Evolutionary conservation across 257 asterid genomes (phyloP), one percentile per base, ranked within the genome.

Genomic region (Jaltomata sinuosa): DNA sequence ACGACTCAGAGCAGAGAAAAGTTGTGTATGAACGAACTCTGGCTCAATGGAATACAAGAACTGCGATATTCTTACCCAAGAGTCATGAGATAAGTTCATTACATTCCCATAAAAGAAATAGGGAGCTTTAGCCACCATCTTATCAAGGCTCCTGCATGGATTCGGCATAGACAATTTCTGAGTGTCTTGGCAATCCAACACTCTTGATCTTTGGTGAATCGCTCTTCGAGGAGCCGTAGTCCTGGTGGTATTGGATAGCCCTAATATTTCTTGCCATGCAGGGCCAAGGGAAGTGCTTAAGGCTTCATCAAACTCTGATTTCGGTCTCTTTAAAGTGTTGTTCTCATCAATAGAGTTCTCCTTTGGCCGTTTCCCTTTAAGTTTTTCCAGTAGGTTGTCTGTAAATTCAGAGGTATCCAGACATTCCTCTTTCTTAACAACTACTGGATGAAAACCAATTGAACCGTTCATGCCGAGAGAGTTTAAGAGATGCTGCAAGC

Each of bases 41-140:
- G 99, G 98, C 84, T 88, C 93, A 81, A 94, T 57, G 11, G 95
- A 88, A 83, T 91, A 92, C 89, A 96, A 32, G 79, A 90, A 93
- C 85, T 96, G 94, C 16, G 98, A 91, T 77, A 96, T 87, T 87
- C 90, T 94, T 83, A 67, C 92, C 99, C 99, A 96, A 25, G 97
- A 87, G 47, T 53, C 88, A 2, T 62, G 93, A 50, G 94, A 88
- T 84, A 94, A 84, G 65, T 69, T 84, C 3, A 90, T 88, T 61
- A 89, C 90, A 62, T 85, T 89, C 80, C 98, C 99, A 25, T 90
- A 94, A 79, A 94, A 88, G 79, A 96, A 92, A 87, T 96, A 96
- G 21, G 99, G 99, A 68, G 97, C 93, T 82, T 88, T 91, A 53
- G 93, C 91, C 80, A 84, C 93, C 85, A 85, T 85, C 49, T 86